Conservation (phyloP, 169 alveolate genomes). For the Plasmodium knowlesi region DNA sequence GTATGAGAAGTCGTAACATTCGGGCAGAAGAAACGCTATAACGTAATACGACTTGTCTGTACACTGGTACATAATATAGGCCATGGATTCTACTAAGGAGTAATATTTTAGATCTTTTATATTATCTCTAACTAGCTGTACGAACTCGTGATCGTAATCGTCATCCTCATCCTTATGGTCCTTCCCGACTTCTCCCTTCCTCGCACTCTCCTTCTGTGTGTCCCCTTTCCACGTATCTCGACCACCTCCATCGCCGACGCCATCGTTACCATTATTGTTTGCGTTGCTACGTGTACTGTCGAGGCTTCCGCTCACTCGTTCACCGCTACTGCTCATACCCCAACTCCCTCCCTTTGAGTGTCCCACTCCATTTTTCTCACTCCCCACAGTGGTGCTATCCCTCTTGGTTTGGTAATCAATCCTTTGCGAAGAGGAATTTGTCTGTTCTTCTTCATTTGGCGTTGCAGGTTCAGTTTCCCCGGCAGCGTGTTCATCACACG, state of each 20-base stretch:
- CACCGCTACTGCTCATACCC: not conserved
- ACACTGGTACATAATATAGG: constrained; percentile 69
- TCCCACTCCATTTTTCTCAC: not conserved
- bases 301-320: not conserved
- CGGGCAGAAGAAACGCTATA: constrained; percentile 55
- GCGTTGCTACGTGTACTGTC: not conserved
- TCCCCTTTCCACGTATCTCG: not conserved
- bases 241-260: not conserved
- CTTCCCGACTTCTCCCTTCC: not conserved
- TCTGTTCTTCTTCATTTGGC: not conserved
- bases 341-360: not conserved
- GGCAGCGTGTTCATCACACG: not conserved
- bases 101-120: constrained; percentile 65
- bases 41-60: constrained; percentile 62
- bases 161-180: not conserved
- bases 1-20: constrained; percentile 50
- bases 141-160: constrained; percentile 39
- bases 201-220: not conserved
- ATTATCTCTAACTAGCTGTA: constrained; percentile 40
- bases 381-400: not conserved
- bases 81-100: constrained; percentile 65
- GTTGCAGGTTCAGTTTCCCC: not conserved
- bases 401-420: not conserved
- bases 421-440: not conserved
- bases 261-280: not conserved